Evolutionary conservation across 2,329 filamentous ascomycete species (phyloP), one percentile per base, ranked within the genome.

Genomic region (Xylaria sp.): DNA sequence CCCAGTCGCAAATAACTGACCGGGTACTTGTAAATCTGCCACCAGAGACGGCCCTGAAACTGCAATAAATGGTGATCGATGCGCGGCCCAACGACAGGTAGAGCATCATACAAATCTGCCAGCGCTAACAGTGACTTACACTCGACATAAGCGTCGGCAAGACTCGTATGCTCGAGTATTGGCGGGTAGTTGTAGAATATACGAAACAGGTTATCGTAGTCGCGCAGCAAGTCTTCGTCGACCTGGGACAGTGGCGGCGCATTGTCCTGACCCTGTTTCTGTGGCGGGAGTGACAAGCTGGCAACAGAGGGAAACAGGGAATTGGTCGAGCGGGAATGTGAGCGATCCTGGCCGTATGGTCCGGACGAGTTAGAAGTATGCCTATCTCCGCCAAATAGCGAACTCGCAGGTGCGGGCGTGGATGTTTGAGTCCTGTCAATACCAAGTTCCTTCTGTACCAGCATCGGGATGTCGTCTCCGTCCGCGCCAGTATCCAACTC

Each of bases 181-280:
- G 93, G 93, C 0, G 91, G 79, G 72, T 95, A 90, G 74, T 97
- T 96, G 80, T 97, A 97, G 79, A 97, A 96, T 63, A 94, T 89
- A 68, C 92, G 90, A 73, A 97, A 95, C 19, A 97, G 82, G 73
- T 97, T 97, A 73, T 96, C 92, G 74, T 97, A 97, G 76, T 97
- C 91, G 67, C 91, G 90, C 52, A 97, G 81, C 19, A 92, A 82
- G 65, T 95, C 90, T 68, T 90, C 79, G 57, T 91, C 84, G 52
- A 84, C 80, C 59, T 83, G 81, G 11, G 80, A 83, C 13, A 83
- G 75, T 23, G 80, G 74, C 2, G 51, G 57, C 82, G 72, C 53
- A 80, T 80, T 64, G 6, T 52, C 55, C 30, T 23, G 54, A 77
- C 87, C 68, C 73, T 76, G 59, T 67, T 81, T 77, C 11, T 79